A percentile compares a stretch with the other conserved stretches of the same genome.
These are phyloP conservation scores for Acanthamoeba castellanii DNA, from an alignment of 208 protist genomes.

Conservation along the genomic window DNA sequence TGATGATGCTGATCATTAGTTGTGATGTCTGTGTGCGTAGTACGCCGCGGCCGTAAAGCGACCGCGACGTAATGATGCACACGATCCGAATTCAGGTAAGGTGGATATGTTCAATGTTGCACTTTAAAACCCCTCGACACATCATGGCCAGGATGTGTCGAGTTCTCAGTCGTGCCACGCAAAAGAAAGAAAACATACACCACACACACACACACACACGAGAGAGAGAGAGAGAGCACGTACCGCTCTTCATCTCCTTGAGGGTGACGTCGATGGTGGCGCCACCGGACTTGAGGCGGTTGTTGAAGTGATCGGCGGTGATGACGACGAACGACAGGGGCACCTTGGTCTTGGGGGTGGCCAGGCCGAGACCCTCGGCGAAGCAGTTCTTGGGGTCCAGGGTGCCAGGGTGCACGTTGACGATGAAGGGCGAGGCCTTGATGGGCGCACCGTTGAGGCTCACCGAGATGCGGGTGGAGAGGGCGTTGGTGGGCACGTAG, in stretches of 20 bases:
- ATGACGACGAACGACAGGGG: slow-evolving; percentile 8
- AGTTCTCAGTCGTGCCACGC: slow-evolving; percentile 36
- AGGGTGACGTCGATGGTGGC: slow-evolving; percentile 15
- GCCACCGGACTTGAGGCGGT: slow-evolving; percentile 13
- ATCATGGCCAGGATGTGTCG: not conserved
- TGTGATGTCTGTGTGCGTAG: slow-evolving; percentile 14
- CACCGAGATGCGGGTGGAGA: not conserved
- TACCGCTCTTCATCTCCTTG: slow-evolving; percentile 64
- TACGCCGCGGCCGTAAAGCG: not conserved
- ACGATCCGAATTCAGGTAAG: slow-evolving; percentile 46
- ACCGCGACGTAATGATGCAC: not conserved
- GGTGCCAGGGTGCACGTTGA: not conserved
- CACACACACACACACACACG: not conserved
- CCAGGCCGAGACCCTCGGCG: not conserved
- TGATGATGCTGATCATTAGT: not conserved
- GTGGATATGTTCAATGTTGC: slow-evolving; percentile 17
- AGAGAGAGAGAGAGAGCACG: not conserved
- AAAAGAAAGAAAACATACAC: not conserved
- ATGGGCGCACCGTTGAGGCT: not conserved
- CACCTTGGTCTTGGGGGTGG: not conserved
- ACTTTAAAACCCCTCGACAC: slow-evolving; percentile 10
- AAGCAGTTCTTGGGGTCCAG: slow-evolving; percentile 42
- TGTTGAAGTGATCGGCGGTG: slow-evolving; percentile 52
- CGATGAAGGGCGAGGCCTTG: slow-evolving; percentile 44
- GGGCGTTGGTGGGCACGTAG: not conserved